A percentile compares a stretch with the other conserved stretches of the same genome.
These are phyloP conservation scores for Colletotrichum paranaense DNA, from an alignment of 2,329 filamentous ascomycete genomes.

Conservation along the genomic window DNA sequence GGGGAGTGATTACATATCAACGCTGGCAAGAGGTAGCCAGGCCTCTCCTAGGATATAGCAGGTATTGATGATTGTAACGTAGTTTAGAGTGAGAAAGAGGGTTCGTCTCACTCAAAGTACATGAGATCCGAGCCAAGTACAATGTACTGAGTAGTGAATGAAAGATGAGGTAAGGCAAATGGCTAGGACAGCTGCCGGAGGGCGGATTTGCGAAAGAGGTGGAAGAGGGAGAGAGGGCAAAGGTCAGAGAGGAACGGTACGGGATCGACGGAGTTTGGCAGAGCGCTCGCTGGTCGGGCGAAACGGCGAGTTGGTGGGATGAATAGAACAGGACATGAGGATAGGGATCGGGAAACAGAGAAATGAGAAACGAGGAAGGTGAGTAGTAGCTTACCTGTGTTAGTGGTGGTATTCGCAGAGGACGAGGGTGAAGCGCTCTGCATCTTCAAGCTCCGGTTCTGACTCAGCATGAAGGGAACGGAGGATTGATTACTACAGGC, in stretches of 20 bases:
- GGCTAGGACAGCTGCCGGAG: constrained; percentile 5
- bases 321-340: constrained; percentile 3
- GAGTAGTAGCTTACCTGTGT: constrained; percentile 31
- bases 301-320: constrained; percentile 1
- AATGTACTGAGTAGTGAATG: constrained; percentile 5
- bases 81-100: constrained; percentile 16
- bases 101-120: constrained; percentile 14
- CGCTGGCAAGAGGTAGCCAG: neutral
- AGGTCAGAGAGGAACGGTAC: constrained; percentile 8
- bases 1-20: constrained; percentile 33
- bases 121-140: constrained; percentile 10
- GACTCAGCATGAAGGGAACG: constrained; percentile 38
- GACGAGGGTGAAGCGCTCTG: constrained; percentile 35
- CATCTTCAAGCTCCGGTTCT: constrained; percentile 38
- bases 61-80: constrained; percentile 24
- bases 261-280: constrained; percentile 17
- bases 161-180: constrained; percentile 29
- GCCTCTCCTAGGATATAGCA: constrained; percentile 10
- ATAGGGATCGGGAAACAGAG: constrained; percentile 10
- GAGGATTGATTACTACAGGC: constrained; percentile 38
- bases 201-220: constrained; percentile 12
- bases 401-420: constrained; percentile 36
- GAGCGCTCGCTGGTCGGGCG: constrained; percentile 1
- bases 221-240: constrained; percentile 5
- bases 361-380: constrained; percentile 22